Base-by-base conservation (phyloP, 1,284 basidiomycete species). In the Pseudozyma pruni region DNA sequence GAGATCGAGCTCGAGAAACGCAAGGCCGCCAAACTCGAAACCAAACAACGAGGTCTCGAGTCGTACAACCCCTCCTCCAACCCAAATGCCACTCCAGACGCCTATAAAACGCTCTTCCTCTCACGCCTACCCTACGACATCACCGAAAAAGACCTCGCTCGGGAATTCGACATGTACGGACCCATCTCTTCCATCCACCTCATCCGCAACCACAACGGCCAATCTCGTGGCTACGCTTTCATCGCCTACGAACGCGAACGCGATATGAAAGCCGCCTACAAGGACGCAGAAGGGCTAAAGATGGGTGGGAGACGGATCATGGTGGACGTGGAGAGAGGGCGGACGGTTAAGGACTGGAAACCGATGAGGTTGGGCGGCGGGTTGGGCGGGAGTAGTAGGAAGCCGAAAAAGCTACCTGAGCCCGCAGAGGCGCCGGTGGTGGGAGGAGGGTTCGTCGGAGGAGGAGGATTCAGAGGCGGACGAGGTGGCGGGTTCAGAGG, bases 311-410 rank as follows among this genome's bases (percentile, higher is more conserved):
- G 96, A 81, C 87, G 91, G 67, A 93, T 98, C 63, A 86, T 98
- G 38, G 95, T 99, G 48, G 96, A 99, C 81, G 95, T 99, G 50
- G 96, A 99, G 84, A 90, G 96, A 40, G 96, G 96, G 8, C 89
- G 95, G 46, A 98, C 96, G 1, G 96, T 99, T 25, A 90, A 95
- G 68, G 96, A 94, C 8, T 99, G 96, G 96, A 97, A 97, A 81
- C 96, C 96, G 6, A 90, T 91, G 60, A 89, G 94, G 55, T 85
- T 98, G 0, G 96, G 95, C 22, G 96, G 95, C 16, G 96, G 96
- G 1, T 87, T 98, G 22, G 96, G 96, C 19, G 96, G 95, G 13
- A 87, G 91, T 49, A 91, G 92, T 31, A 45, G 79, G 22, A 79
- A 79, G 42, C 64, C 73, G 0, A 79, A 79, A 34, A 78, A 74